phyloP scores from a whole-genome alignment of 2,329 filamentous ascomycete genomes.

The Fusarium lyarnte region DNA sequence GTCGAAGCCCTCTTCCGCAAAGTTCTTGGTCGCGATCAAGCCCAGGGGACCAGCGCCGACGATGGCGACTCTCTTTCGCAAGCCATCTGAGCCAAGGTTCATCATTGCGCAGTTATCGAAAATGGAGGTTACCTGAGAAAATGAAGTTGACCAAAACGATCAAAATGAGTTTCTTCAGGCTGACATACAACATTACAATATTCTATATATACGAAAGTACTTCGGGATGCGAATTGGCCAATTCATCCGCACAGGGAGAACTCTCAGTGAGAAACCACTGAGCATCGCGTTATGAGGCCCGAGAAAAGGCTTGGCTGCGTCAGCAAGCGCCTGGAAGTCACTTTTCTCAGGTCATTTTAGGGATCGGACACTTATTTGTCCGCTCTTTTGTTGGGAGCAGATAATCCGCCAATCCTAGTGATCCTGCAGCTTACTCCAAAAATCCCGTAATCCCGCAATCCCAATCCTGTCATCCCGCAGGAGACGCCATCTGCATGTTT shows the following conservation, averaged over 20 bases:
- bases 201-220: background rate
- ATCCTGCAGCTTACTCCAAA: background rate
- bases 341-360: background rate
- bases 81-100: background rate
- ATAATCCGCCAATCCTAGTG: background rate
- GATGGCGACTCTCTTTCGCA: background rate
- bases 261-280: background rate
- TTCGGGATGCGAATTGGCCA: background rate
- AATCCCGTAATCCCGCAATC: background rate
- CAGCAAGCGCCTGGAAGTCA: background rate
- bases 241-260: background rate
- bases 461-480: background rate
- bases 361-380: background rate
- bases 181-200: background rate
- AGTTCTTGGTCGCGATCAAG: background rate
- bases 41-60: background rate
- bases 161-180: background rate
- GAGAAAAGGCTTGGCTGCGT: background rate
- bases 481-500: too few species aligned
- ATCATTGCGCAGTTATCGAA: background rate
- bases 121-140: too few species aligned
- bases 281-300: background rate
- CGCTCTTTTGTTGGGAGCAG: background rate
- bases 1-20: conserved; percentile 1
- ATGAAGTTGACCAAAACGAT: background rate